A percentile compares a stretch with the other conserved stretches of the same genome.
Evolutionary conservation across 768 basidiomycete species (phyloP).

Genomic region (Leccinum truebloodii): DNA sequence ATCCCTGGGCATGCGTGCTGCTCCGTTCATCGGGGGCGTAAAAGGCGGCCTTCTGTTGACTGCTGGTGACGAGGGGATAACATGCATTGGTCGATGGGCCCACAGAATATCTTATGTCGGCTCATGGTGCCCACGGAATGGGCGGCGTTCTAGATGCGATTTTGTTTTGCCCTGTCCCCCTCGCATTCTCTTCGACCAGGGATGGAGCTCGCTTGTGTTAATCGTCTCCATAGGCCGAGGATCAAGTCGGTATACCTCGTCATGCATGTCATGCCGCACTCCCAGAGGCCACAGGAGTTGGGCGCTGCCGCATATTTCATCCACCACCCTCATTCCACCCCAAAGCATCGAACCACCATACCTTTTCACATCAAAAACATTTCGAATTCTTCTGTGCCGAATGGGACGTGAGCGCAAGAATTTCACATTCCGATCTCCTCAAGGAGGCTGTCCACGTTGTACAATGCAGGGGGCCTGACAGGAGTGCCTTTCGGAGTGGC

Average conservation of each 20-base stretch:
- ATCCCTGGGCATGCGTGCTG: slow-evolving; percentile 5
- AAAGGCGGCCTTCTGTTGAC: slow-evolving; percentile 18
- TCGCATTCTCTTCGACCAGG: background rate
- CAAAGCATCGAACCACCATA: slow-evolving; percentile 18
- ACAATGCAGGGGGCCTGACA: slow-evolving; percentile 6
- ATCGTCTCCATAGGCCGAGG: background rate
- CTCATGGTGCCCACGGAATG: background rate
- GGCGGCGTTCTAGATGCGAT: slow-evolving; percentile 3
- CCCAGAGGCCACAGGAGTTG: background rate
- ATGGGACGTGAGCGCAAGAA: background rate
- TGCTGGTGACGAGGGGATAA: slow-evolving; percentile 23
- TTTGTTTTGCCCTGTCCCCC: background rate
- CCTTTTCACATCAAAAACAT: slow-evolving; percentile 16
- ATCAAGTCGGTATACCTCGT: background rate
- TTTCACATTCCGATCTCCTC: slow-evolving; percentile 23
- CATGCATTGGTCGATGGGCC: slow-evolving; percentile 19
- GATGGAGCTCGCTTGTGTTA: background rate
- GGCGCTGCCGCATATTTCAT: slow-evolving; percentile 14
- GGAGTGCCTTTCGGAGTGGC: slow-evolving; percentile 6
- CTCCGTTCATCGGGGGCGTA: slow-evolving; percentile 13
- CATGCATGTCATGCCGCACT: slow-evolving; percentile 4
- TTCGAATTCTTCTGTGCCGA: slow-evolving; percentile 9
- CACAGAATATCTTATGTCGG: slow-evolving; percentile 4
- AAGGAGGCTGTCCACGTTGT: slow-evolving; percentile 16
- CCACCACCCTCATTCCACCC: slow-evolving; percentile 7